These are phyloP conservation scores for Apiospora hydei DNA, from an alignment of 2,329 filamentous ascomycete species.

Conservation along the genomic window DNA sequence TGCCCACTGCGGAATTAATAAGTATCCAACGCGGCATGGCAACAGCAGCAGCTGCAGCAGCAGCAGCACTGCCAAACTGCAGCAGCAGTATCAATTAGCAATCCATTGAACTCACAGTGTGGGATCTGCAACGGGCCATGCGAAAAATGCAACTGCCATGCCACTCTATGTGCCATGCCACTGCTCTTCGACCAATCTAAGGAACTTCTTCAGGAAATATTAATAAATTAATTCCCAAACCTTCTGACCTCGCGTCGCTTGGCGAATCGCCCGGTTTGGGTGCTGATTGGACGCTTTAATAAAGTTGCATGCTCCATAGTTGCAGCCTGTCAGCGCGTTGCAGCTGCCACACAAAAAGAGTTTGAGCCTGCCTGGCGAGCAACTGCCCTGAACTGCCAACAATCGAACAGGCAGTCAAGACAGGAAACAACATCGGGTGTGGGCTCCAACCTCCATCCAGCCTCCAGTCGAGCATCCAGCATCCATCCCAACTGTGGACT, in stretches of 20 bases:
- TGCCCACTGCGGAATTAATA: background rate
- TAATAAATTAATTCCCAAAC: background rate
- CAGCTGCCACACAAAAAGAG: background rate
- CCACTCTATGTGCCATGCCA: background rate
- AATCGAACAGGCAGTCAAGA: background rate
- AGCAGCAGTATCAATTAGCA: no score
- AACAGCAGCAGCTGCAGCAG: background rate
- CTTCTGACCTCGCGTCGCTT: background rate
- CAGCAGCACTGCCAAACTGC: background rate
- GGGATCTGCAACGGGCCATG: background rate
- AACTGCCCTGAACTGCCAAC: background rate
- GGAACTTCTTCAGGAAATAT: background rate
- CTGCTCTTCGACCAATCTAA: background rate
- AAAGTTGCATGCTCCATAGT: background rate
- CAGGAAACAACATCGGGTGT: background rate
- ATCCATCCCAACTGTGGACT: background rate
- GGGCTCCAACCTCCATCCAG: no score
- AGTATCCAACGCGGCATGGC: background rate
- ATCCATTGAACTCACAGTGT: constrained; percentile 7
- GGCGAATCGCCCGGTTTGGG: no score
- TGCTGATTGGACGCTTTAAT: background rate
- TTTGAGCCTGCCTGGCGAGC: background rate
- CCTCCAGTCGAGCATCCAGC: no score
- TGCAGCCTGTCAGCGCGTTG: background rate
- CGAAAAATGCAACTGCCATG: background rate